These are phyloP conservation scores for Stentor roeselii DNA, from an alignment of 73 alveolate genomes.

Conservation along the genomic window DNA sequence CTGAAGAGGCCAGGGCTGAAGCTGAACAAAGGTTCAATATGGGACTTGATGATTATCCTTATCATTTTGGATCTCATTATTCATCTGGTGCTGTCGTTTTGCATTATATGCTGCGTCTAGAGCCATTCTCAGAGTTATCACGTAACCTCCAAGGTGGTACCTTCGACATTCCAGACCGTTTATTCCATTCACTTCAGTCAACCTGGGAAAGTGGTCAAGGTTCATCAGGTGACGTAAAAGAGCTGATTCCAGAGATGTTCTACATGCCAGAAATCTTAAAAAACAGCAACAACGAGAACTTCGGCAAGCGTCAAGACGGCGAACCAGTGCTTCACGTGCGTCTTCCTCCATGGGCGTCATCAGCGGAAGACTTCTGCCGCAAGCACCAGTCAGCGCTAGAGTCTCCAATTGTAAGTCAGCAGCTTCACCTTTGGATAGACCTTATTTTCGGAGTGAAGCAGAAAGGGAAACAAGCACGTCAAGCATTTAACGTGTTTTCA, in stretches of 20 bases:
- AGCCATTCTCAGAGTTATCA: constrained; percentile 85
- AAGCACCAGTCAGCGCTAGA: constrained; percentile 72
- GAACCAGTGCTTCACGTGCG: constrained; percentile 67
- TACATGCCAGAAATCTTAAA: constrained; percentile 87
- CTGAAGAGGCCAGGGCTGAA: neutral
- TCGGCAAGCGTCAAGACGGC: constrained; percentile 83
- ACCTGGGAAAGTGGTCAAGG: constrained; percentile 72
- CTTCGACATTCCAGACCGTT: constrained; percentile 89
- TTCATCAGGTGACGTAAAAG: constrained; percentile 93
- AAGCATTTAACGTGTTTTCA: constrained; percentile 64
- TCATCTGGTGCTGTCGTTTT: constrained; percentile 95
- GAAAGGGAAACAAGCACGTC: constrained; percentile 85
- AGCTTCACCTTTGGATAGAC: constrained; percentile 78
- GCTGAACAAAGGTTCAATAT: neutral
- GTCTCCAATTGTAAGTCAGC: constrained; percentile 57
- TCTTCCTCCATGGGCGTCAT: constrained; percentile 76
- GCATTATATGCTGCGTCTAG: constrained; percentile 79
- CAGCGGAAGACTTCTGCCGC: constrained; percentile 63
- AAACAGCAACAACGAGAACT: constrained; percentile 44
- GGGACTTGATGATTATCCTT: neutral
- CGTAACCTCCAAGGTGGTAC: constrained; percentile 83
- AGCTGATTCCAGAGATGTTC: constrained; percentile 92
- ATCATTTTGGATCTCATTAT: constrained; percentile 95
- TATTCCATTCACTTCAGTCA: constrained; percentile 74
- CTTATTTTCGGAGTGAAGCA: constrained; percentile 83